These are phyloP conservation scores for Aspergillus neoniger DNA, from an alignment of 2,329 filamentous ascomycete genomes.

Conservation along the genomic window DNA sequence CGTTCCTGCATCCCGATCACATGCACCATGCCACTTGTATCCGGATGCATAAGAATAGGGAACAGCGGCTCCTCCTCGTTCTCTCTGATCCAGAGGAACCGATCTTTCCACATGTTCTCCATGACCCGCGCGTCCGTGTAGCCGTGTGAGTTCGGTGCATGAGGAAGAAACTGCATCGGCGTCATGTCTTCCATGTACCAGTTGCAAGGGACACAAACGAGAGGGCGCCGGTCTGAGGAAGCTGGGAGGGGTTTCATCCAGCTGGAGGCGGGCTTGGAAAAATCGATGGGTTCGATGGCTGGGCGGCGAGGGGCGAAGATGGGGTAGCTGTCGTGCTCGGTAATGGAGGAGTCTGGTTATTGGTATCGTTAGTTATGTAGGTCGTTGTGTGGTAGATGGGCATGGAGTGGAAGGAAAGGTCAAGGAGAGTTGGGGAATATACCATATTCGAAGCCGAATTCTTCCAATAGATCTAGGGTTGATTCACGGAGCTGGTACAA, in stretches of 20 bases:
- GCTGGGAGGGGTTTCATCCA: conserved; percentile 49
- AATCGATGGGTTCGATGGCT: conserved; percentile 44
- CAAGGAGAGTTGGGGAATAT: not conserved
- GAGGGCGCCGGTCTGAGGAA: conserved; percentile 26
- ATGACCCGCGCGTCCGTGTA: conserved; percentile 60
- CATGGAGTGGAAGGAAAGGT: too few relatives aligned
- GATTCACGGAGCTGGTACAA: conserved; percentile 43
- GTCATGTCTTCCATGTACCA: conserved; percentile 53
- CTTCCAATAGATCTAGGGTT: conserved; percentile 43
- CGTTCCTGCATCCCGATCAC: conserved; percentile 60
- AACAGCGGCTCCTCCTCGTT: conserved; percentile 50
- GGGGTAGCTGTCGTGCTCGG: conserved; percentile 45
- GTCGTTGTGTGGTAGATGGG: not conserved
- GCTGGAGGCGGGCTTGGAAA: conserved; percentile 42
- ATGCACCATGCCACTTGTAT: conserved; percentile 63
- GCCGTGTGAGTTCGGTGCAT: conserved; percentile 54
- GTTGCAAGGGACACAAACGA: conserved; percentile 48
- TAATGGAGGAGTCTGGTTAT: conserved; percentile 42
- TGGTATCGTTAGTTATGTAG: not conserved
- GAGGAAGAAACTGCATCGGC: conserved; percentile 49
- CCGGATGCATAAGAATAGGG: conserved; percentile 57
- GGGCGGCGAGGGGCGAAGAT: conserved; percentile 44
- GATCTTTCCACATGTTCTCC: conserved; percentile 63
- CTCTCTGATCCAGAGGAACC: conserved; percentile 58
- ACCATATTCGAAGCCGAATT: conserved; percentile 47